These are phyloP conservation scores for Hypoxylon rubiginosum DNA, from an alignment of 2,329 filamentous ascomycete species.

Conservation along the genomic window DNA sequence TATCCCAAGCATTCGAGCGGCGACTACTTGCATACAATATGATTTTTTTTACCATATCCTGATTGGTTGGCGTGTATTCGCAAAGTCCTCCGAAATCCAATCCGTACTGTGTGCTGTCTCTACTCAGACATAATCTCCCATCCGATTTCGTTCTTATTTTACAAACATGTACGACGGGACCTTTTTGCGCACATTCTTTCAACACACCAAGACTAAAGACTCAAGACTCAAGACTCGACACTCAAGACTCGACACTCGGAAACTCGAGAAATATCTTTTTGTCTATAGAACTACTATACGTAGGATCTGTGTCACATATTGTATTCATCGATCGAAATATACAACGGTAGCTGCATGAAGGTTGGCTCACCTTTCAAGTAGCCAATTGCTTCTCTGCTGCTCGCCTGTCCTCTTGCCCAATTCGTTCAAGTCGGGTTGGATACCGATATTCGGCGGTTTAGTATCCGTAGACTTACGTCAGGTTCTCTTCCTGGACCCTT, in stretches of 20 bases:
- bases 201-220: background rate
- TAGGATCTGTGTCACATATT: slow-evolving; percentile 1
- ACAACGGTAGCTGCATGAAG: slow-evolving; percentile 20
- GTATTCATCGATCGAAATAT: slow-evolving; percentile 12
- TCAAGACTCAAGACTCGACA: background rate
- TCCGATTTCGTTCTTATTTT: background rate
- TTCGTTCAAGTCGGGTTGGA: slow-evolving; percentile 37
- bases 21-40: slow-evolving; percentile 31
- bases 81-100: slow-evolving; percentile 23
- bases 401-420: slow-evolving; percentile 44
- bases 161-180: background rate
- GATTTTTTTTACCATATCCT: slow-evolving; percentile 20
- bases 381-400: slow-evolving; percentile 19
- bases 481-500: slow-evolving; percentile 37
- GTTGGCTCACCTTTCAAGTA: slow-evolving; percentile 13
- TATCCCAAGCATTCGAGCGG: slow-evolving; percentile 17
- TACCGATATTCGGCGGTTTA: slow-evolving; percentile 40
- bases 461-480: slow-evolving; percentile 43
- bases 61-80: slow-evolving; percentile 23
- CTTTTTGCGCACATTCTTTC: background rate
- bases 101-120: slow-evolving; percentile 40
- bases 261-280: background rate
- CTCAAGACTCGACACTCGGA: background rate
- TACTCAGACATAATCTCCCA: background rate
- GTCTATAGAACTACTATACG: background rate